Conservation (phyloP, 2,329 filamentous ascomycete species). For the Tympanopsis confertula region DNA sequence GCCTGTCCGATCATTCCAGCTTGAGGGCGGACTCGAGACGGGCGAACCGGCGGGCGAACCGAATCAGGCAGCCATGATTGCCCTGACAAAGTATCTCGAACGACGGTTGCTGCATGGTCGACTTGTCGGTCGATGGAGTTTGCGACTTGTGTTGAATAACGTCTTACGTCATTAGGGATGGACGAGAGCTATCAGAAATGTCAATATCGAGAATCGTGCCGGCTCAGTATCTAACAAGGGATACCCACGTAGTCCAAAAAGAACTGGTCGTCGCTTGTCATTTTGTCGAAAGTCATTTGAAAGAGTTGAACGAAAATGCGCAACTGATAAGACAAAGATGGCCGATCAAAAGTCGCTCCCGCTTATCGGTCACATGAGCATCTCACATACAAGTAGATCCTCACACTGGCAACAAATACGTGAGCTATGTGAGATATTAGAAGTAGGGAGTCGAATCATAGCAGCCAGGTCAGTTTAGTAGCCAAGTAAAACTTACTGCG, state of each 20-base stretch:
- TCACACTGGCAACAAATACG: too few species aligned
- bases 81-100: constrained; percentile 36
- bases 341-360: too few species aligned
- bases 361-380: constrained; percentile 2
- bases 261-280: constrained; percentile 45
- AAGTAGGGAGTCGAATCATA: too few species aligned
- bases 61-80: constrained; percentile 36
- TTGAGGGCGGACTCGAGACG: not conserved
- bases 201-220: too few species aligned
- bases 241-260: constrained; percentile 40
- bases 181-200: constrained; percentile 32
- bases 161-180: constrained; percentile 39
- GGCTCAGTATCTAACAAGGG: too few species aligned
- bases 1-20: not conserved
- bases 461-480: too few species aligned
- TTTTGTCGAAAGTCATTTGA: constrained; percentile 15
- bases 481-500: too few species aligned
- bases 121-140: constrained; percentile 49
- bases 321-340: not conserved
- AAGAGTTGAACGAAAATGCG: not conserved
- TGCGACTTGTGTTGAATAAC: constrained; percentile 41
- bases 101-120: constrained; percentile 37
- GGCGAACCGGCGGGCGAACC: constrained; percentile 17
- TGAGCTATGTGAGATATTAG: too few species aligned
- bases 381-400: too few species aligned